Evolutionary conservation across 192 early-diverging fungal genomes (phyloP), one percentile per base, ranked within the genome.

Genomic region (Chytriomyces hyalinus): DNA sequence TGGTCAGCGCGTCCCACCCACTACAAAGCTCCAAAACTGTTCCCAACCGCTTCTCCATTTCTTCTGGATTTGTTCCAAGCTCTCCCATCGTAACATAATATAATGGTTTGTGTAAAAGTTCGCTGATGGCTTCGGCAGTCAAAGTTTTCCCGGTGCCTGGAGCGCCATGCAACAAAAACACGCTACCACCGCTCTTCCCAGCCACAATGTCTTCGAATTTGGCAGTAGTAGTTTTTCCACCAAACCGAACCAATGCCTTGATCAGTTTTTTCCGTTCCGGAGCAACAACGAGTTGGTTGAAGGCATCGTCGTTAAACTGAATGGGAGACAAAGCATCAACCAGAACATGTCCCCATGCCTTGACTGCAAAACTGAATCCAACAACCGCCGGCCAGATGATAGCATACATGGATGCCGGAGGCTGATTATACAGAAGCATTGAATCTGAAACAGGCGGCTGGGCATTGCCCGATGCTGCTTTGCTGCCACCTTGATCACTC

Each of bases 11-110:
- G 77, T 86, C 70, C 88, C 87, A 90, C 4, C 82, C 81, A 8
- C 80, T 79, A 65, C 85, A 86, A 13, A 89, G 77, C 3, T 86
- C 87, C 24, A 90, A 81, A 47, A 90, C 82, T 50, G 80, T 80
- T n/a, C 74, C 73, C 15, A 90, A 26, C 50, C 85, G 57, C n/a
- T 48, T 43, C 80, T 90, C 89, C 80, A 90, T 81, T 4, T 81
- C 83, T 61, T 90, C 83, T 6, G 85, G 86, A 15, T 80, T 84
- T 28, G 77, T 82, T 0, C 89, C 89, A 20, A 90, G 83, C 79
- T 90, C 89, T 17, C 88, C 88, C 83, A 90, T 87, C 43, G 83
- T 90, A 6, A 90, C 85, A 61, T 85, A 90, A 67, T 88, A 90
- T 11, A 90, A 75, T 4, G 89, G 89, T 49, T 74, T 73, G 48